Percentiles rank a stretch among this genome's conserved stretches.
Conservation (phyloP, 73 alveolate species). For the Symbiodinium pilosum region DNA sequence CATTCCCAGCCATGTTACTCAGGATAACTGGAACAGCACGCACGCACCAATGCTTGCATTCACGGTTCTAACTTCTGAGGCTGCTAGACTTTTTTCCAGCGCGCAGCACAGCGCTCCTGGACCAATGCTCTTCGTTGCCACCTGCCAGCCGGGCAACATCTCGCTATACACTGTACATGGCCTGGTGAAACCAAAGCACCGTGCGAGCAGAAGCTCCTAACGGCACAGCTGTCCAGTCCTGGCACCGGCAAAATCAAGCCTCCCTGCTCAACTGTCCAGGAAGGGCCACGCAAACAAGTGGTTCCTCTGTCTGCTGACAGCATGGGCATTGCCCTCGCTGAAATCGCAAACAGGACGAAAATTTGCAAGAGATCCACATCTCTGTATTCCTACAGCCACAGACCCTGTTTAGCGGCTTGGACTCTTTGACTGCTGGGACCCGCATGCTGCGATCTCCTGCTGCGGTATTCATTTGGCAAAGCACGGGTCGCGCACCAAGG, state of each 20-base stretch:
- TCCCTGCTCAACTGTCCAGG: conserved; percentile 6
- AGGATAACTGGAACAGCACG: too few species aligned
- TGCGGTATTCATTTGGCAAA: not conserved
- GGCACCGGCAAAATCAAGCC: not conserved
- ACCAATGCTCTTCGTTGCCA: not conserved
- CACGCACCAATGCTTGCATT: too few species aligned
- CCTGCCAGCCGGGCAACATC: not conserved
- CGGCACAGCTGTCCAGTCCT: too few species aligned
- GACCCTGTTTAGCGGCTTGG: too few species aligned
- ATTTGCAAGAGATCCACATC: not conserved
- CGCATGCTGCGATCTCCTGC: not conserved
- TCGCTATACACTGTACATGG: not conserved
- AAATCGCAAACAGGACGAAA: not conserved
- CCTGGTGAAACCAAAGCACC: conserved; percentile 12
- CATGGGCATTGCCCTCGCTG: not conserved
- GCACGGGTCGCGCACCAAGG: too few species aligned
- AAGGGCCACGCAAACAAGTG: not conserved
- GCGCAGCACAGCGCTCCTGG: conserved; percentile 5
- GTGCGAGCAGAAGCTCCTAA: not conserved
- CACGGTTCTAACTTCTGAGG: too few species aligned
- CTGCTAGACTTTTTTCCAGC: not conserved
- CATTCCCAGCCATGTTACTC: too few species aligned
- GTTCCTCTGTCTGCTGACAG: conserved; percentile 4
- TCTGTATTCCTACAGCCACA: not conserved
- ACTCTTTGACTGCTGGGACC: too few species aligned